Conservation (phyloP, 176 grass and related monocot species). For the Tillandsia fasciculata region DNA sequence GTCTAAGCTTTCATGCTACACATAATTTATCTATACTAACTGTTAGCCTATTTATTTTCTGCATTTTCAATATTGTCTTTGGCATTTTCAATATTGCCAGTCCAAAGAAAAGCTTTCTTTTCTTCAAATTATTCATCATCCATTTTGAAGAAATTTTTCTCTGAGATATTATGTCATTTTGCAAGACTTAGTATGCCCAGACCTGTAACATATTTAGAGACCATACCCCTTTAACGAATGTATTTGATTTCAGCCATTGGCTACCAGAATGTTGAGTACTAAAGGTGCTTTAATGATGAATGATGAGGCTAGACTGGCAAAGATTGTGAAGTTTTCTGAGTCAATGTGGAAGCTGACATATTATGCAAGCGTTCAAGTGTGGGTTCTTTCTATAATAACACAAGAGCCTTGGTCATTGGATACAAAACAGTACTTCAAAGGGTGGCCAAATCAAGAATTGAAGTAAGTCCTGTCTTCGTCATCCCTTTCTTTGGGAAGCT, state of each 20-base stretch:
- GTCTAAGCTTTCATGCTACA: no score
- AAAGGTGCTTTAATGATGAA: conserved; percentile 47
- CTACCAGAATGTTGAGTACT: conserved; percentile 47
- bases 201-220: no score
- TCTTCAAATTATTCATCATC: no score
- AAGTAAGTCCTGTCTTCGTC: conserved; percentile 37
- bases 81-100: no score
- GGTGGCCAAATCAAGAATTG: conserved; percentile 78
- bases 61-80: no score
- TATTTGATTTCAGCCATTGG: conserved; percentile 56
- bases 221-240: not conserved
- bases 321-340: conserved; percentile 84
- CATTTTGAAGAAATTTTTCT: not conserved
- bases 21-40: no score
- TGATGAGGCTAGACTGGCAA: conserved; percentile 48
- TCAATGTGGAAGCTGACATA: conserved; percentile 99
- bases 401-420: conserved; percentile 84
- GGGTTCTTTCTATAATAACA: conserved; percentile 77
- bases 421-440: conserved; percentile 59
- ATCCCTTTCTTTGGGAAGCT: not conserved
- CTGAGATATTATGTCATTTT: no score
- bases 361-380: conserved; percentile 70
- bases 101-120: no score
- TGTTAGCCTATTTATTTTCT: no score
- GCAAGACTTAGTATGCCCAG: no score